Percentiles rank a stretch among this genome's conserved stretches.
phyloP scores from a whole-genome alignment of 2,329 filamentous ascomycete species.

The Calonectria fujianensis region DNA sequence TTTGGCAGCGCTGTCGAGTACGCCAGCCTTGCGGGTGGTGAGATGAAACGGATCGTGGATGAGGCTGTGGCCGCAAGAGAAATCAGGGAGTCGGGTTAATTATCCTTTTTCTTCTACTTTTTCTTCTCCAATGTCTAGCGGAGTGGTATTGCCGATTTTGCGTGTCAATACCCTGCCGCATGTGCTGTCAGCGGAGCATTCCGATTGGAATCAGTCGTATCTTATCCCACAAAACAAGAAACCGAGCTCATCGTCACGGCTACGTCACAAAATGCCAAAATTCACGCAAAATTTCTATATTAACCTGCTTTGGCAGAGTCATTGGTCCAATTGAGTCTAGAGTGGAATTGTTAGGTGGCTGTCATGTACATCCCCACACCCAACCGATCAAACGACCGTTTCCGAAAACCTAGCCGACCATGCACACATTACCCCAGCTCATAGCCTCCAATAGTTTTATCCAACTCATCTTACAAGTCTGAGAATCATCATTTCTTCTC shows the following conservation, averaged over 20 bases:
- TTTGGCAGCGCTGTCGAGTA: constrained; percentile 44
- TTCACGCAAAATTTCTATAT: neutral
- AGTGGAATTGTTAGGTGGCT: neutral
- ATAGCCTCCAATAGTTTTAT: neutral
- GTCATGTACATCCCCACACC: neutral
- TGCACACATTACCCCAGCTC: neutral
- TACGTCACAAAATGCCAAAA: neutral
- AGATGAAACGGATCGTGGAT: constrained; percentile 45
- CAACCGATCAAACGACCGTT: neutral
- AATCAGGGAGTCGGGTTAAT: neutral
- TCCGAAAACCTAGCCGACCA: neutral
- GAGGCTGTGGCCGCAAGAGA: constrained; percentile 2
- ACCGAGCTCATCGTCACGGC: neutral
- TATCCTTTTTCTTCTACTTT: too few relatives aligned
- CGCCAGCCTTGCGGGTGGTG: constrained; percentile 32
- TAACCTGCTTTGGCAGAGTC: neutral
- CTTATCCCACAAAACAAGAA: neutral
- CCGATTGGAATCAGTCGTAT: neutral
- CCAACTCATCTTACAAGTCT: neutral
- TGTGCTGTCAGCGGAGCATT: neutral
- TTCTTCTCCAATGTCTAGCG: neutral
- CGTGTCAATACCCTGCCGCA: neutral
- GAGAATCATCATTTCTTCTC: neutral
- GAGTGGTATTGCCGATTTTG: neutral
- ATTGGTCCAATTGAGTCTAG: neutral